Percentiles rank a stretch among this genome's conserved stretches.
These are phyloP conservation scores for Aeminium ludgeri DNA, from an alignment of 495 filamentous ascomycete genomes.

Conservation along the genomic window DNA sequence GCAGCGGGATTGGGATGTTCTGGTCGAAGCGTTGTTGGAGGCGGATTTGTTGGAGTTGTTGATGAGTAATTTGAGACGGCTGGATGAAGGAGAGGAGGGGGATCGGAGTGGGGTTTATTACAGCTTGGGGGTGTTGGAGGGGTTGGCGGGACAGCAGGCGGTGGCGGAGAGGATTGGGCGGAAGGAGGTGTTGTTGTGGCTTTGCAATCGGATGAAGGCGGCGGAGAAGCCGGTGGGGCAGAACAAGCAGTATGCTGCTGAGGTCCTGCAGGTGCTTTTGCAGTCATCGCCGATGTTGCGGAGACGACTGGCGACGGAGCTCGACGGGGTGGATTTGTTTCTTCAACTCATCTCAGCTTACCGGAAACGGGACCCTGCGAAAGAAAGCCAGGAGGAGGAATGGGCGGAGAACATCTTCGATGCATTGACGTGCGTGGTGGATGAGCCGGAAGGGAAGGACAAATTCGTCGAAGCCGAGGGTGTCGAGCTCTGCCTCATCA, in stretches of 20 bases:
- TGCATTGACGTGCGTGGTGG: constrained; percentile 58
- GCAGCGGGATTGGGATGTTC: constrained; percentile 61
- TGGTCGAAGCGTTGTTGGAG: constrained; percentile 70
- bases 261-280: constrained; percentile 73
- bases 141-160: constrained; percentile 52
- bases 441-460: constrained; percentile 55
- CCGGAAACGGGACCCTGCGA: constrained; percentile 70
- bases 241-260: constrained; percentile 92
- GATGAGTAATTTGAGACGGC: constrained; percentile 60
- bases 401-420: constrained; percentile 90
- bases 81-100: constrained; percentile 63
- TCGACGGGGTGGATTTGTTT: constrained; percentile 68
- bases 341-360: constrained; percentile 79
- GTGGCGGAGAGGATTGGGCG: constrained; percentile 53
- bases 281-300: constrained; percentile 53
- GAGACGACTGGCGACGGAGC: constrained; percentile 22
- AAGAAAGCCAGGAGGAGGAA: constrained; percentile 81
- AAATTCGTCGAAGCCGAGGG: constrained; percentile 85
- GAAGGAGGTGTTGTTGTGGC: constrained; percentile 56
- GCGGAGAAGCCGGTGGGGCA: constrained; percentile 49
- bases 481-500: constrained; percentile 76
- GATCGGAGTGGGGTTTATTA: constrained; percentile 80
- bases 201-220: constrained; percentile 51
- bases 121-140: constrained; percentile 68
- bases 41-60: constrained; percentile 72